phyloP scores from a whole-genome alignment of 108 stramenopile genomes.

The Nitzschia sp. region DNA sequence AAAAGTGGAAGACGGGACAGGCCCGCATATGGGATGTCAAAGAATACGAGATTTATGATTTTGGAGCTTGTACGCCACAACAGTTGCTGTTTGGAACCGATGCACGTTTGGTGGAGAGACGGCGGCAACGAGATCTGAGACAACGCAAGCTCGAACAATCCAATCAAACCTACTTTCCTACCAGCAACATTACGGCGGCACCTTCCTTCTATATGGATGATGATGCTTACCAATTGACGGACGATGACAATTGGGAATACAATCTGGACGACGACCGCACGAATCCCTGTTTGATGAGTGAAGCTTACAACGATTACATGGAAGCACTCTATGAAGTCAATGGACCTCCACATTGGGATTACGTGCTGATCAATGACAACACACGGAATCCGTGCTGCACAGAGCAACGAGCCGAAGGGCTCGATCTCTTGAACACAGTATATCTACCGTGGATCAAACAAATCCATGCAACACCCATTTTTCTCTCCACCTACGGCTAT shows the following conservation, averaged over 20 bases:
- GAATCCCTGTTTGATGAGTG: slow-evolving; percentile 29
- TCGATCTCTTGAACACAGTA: slow-evolving; percentile 28
- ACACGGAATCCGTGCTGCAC: slow-evolving; percentile 33
- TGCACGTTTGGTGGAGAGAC: slow-evolving; percentile 13
- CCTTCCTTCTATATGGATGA: background rate
- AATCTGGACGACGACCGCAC: slow-evolving; percentile 20
- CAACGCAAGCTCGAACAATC: slow-evolving; percentile 53
- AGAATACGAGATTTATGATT: slow-evolving; percentile 41
- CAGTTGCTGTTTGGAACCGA: slow-evolving; percentile 47
- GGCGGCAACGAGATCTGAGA: background rate
- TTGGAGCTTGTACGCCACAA: slow-evolving; percentile 44
- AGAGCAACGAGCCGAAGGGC: slow-evolving; percentile 16
- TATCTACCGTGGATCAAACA: slow-evolving; percentile 35
- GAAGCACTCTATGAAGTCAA: slow-evolving; percentile 16
- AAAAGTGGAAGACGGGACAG: slow-evolving; percentile 26
- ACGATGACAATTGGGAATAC: slow-evolving; percentile 17
- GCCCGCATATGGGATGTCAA: slow-evolving; percentile 30
- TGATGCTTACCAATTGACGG: background rate
- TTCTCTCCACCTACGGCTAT: slow-evolving; percentile 40
- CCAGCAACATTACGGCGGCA: background rate
- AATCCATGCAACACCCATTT: slow-evolving; percentile 38
- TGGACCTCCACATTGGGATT: slow-evolving; percentile 40
- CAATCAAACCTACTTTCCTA: slow-evolving; percentile 39
- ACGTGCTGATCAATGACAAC: slow-evolving; percentile 43
- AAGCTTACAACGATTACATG: slow-evolving; percentile 28